Evolutionary conservation across 2,329 filamentous ascomycete species (phyloP).

Genomic region (Zymoseptoria tritici): DNA sequence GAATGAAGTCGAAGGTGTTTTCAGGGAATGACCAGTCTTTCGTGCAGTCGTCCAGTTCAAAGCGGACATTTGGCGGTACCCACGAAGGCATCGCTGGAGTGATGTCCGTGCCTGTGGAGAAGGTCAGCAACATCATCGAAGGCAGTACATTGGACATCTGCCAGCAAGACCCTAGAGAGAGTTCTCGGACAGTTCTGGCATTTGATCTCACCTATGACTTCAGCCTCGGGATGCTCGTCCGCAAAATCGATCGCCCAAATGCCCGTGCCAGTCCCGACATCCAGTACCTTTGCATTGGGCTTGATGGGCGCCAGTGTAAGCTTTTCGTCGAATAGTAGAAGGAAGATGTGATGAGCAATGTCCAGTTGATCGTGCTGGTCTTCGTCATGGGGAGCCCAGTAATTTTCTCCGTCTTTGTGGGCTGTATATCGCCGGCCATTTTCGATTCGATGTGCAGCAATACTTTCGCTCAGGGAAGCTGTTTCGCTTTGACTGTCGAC

Average conservation of each 20-base stretch:
- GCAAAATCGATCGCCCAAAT: slow-evolving; percentile 31
- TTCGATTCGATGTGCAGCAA: slow-evolving; percentile 23
- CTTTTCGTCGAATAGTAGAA: slow-evolving; percentile 24
- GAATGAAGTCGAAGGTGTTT: slow-evolving; percentile 34
- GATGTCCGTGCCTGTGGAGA: slow-evolving; percentile 27
- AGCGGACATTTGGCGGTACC: slow-evolving; percentile 32
- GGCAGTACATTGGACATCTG: background rate
- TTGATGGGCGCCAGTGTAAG: slow-evolving; percentile 24
- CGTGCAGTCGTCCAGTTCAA: slow-evolving; percentile 38
- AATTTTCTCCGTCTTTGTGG: slow-evolving; percentile 20
- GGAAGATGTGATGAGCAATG: slow-evolving; percentile 38
- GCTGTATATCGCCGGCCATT: slow-evolving; percentile 30
- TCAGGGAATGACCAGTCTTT: slow-evolving; percentile 34
- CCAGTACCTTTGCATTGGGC: slow-evolving; percentile 26
- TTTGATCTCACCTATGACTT: slow-evolving; percentile 20
- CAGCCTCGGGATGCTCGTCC: slow-evolving; percentile 22
- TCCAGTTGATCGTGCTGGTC: slow-evolving; percentile 28
- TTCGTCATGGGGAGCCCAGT: slow-evolving; percentile 32
- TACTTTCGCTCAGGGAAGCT: slow-evolving; percentile 6
- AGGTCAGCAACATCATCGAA: background rate
- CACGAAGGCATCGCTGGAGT: slow-evolving; percentile 25
- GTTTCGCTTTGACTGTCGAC: slow-evolving; percentile 6
- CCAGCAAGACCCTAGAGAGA: background rate
- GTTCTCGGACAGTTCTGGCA: background rate
- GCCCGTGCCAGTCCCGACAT: slow-evolving; percentile 44